Conservation (phyloP, 331 rosid species). For the Rhamnella rubrinervis region DNA sequence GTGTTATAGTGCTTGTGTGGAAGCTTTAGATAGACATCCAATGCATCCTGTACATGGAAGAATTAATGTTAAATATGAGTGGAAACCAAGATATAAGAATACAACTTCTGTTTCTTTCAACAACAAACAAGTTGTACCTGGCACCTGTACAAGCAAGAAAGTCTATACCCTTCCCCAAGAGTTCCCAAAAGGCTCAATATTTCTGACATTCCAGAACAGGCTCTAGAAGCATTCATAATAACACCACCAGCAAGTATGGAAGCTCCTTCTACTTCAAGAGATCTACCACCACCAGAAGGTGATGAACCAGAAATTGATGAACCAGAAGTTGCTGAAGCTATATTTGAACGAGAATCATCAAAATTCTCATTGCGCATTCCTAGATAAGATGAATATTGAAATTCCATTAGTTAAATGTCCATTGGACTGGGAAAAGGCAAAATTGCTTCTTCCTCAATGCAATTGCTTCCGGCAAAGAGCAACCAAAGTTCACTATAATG, state of each 20-base stretch:
- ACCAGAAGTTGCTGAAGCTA: slow-evolving; percentile 46
- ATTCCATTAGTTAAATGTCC: slow-evolving; percentile 10
- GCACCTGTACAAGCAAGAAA: slow-evolving; percentile 81
- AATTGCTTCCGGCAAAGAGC: too few relatives aligned
- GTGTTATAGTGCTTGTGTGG: slow-evolving; percentile 91
- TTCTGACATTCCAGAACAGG: slow-evolving; percentile 64
- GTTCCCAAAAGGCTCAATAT: slow-evolving; percentile 73
- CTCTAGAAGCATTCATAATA: slow-evolving; percentile 53
- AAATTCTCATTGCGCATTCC: slow-evolving; percentile 68
- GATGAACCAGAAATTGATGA: slow-evolving; percentile 62
- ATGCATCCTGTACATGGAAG: slow-evolving; percentile 69
- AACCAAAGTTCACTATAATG: too few relatives aligned
- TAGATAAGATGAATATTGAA: slow-evolving; percentile 28
- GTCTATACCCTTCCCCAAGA: slow-evolving; percentile 91
- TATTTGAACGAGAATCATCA: slow-evolving; percentile 70
- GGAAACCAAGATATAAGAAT: slow-evolving; percentile 21
- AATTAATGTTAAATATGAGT: slow-evolving; percentile 1
- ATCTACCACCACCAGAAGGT: slow-evolving; percentile 49
- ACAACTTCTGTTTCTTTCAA: slow-evolving; percentile 19
- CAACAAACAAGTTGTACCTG: slow-evolving; percentile 59
- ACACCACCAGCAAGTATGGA: slow-evolving; percentile 45
- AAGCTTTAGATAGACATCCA: slow-evolving; percentile 78
- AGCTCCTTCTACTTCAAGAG: slow-evolving; percentile 61
- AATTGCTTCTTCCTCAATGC: background rate
- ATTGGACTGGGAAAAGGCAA: background rate